Conservation (phyloP, 768 basidiomycete genomes). For the Vararia minispora region DNA sequence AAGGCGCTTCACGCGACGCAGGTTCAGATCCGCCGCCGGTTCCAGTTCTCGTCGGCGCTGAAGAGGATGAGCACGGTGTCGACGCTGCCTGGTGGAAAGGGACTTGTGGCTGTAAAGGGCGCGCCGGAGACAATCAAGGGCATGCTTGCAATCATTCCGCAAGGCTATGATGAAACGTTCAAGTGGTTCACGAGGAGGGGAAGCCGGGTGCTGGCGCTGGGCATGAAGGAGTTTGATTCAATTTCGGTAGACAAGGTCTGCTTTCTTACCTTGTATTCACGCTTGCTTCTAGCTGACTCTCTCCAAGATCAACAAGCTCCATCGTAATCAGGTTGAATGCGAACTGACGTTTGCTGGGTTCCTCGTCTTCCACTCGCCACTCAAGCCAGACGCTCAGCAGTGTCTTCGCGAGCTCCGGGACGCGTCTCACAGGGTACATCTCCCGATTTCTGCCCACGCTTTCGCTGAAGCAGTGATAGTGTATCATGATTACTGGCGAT, state of each 20-base stretch:
- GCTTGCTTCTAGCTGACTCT: neutral
- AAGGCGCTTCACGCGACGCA: conserved; percentile 45
- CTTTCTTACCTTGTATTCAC: neutral
- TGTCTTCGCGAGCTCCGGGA: conserved; percentile 91
- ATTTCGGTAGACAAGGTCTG: conserved; percentile 66
- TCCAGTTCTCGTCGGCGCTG: conserved; percentile 95
- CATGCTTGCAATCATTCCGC: conserved; percentile 70
- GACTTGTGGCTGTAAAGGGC: conserved; percentile 78
- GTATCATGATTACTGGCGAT: conserved; percentile 99
- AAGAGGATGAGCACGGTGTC: conserved; percentile 96
- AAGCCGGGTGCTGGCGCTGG: conserved; percentile 88
- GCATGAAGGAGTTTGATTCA: conserved; percentile 69
- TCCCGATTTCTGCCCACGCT: conserved; percentile 1
- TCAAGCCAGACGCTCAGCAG: conserved; percentile 87
- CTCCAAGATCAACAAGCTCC: conserved; percentile 75
- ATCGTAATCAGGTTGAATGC: conserved; percentile 73
- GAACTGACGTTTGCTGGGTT: conserved; percentile 84
- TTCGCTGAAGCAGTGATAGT: conserved; percentile 33
- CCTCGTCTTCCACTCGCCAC: conserved; percentile 96
- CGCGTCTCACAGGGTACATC: conserved; percentile 86
- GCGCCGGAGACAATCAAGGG: conserved; percentile 93
- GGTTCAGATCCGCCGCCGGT: conserved; percentile 76
- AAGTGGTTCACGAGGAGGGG: conserved; percentile 92
- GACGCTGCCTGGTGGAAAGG: conserved; percentile 46
- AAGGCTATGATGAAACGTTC: conserved; percentile 85